Evolutionary conservation across 1,284 basidiomycete species (phyloP).

Genomic region (Cutaneotrichosporon arboriforme): DNA sequence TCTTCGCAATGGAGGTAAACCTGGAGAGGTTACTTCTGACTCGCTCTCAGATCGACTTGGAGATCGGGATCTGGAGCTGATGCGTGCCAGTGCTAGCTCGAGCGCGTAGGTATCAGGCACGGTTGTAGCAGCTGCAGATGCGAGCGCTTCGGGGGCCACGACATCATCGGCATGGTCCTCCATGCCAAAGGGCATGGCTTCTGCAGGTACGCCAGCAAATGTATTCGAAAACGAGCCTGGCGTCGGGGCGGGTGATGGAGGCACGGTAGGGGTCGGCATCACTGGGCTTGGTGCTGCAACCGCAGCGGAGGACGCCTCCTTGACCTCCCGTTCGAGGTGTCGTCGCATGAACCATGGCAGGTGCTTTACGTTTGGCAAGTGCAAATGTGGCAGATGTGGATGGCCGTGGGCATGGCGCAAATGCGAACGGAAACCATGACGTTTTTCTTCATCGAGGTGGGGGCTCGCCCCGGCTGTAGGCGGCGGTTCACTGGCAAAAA

Average conservation of each 20-base stretch:
- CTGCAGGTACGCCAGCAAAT: conserved; percentile 12
- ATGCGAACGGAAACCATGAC: not conserved
- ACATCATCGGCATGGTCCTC: conserved; percentile 12
- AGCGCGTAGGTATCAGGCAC: not conserved
- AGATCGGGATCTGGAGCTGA: not conserved
- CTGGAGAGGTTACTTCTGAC: not conserved
- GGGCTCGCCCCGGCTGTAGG: not conserved
- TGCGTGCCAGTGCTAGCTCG: not conserved
- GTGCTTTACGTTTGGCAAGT: conserved; percentile 2
- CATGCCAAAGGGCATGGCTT: conserved; percentile 11
- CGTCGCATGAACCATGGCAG: conserved; percentile 5
- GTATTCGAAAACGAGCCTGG: conserved; percentile 5
- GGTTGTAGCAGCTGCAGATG: not conserved
- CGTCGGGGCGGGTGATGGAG: not conserved
- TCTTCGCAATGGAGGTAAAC: not conserved
- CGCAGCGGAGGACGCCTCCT: not conserved
- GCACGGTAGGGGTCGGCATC: not conserved
- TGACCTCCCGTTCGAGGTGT: conserved; percentile 16
- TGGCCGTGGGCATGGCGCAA: not conserved
- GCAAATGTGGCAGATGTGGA: not conserved
- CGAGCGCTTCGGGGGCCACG: conserved; percentile 8
- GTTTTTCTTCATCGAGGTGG: not conserved
- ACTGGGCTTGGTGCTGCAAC: too few relatives aligned
- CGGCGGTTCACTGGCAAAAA: conserved; percentile 13
- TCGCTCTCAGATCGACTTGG: too few relatives aligned